Evolutionary conservation across 2,329 filamentous ascomycete genomes (phyloP), one percentile per base, ranked within the genome.

Genomic region (Penicillium corylophilum): DNA sequence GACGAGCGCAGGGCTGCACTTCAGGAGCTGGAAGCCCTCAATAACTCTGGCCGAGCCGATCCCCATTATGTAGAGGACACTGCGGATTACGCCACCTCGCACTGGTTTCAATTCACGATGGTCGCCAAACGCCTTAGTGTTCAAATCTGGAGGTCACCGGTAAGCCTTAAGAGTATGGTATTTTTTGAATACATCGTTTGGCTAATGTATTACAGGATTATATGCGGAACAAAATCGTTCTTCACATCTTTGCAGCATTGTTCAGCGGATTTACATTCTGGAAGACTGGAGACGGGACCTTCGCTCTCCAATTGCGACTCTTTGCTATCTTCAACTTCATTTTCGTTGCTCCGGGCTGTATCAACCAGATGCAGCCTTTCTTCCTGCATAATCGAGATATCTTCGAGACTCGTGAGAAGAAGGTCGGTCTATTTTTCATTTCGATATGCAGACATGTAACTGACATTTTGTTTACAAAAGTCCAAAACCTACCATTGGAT

Each of bases 251-350:
- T 13, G 77, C 76, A 0, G 80, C 77, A 0, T 74, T 85, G 0
- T 83, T 85, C 70, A 84, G 82, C 61, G 83, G 82, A 1, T 85
- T 85, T 57, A 78, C 79, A 0, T 85, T 85, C 63, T 85, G 82
- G 81, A 79, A 77, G 66, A 75, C 85, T 23, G 81, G 80, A 1
- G 65, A 79, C 46, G 76, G 73, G 0, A 73, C 81, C 0, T 71
- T 67, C 12, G 79, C 80, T 29, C 61, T 84, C 16, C 81, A 84
- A 63, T 68, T 82, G 26, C 75, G 78, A 35, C 69, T 85, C 2
- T 85, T 85, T 59, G 80, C 81, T 9, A 72, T 85, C 43, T 84
- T 85, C 73, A 82, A 84, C 62, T 85, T 85, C 66, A 82, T 84
- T 52, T 85, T 85, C 55, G 80, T 85, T 38, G 79, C 82, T 0